Conservation (phyloP, 192 early-diverging fungal genomes). For the Backusella mclennaniae region DNA sequence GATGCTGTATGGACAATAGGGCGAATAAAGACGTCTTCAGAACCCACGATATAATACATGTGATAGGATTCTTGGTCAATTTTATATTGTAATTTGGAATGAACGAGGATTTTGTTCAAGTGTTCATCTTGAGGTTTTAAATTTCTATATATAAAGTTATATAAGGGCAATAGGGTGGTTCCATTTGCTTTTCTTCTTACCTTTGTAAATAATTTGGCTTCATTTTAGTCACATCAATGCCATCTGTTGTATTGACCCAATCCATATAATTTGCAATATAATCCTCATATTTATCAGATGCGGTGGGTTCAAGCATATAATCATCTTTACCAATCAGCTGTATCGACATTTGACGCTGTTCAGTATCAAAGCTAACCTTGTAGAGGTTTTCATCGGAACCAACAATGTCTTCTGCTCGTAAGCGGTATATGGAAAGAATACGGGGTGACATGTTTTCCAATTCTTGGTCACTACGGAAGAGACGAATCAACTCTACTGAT, state of each 20-base stretch:
- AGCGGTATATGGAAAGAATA: constrained; percentile 31
- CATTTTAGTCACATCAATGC: constrained; percentile 51
- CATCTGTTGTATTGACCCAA: constrained; percentile 76
- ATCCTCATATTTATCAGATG: constrained; percentile 92
- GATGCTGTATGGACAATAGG: constrained; percentile 19
- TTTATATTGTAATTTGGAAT: constrained; percentile 90
- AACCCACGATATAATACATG: constrained; percentile 93
- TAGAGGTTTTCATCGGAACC: constrained; percentile 42
- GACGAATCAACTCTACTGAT: constrained; percentile 61
- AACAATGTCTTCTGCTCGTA: constrained; percentile 33
- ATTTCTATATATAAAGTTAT: background rate
- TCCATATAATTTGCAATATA: constrained; percentile 96
- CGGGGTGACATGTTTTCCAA: constrained; percentile 35
- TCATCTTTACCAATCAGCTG: constrained; percentile 32
- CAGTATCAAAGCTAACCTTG: constrained; percentile 46
- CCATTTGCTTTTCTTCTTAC: constrained; percentile 39
- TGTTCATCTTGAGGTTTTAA: constrained; percentile 34
- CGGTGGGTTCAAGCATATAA: constrained; percentile 72
- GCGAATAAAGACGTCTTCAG: constrained; percentile 87
- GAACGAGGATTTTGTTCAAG: constrained; percentile 60
- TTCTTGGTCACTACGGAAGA: constrained; percentile 60
- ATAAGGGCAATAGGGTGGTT: background rate
- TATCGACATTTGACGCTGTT: constrained; percentile 79
- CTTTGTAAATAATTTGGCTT: constrained; percentile 77
- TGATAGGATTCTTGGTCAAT: constrained; percentile 97